A percentile compares a stretch with the other conserved stretches of the same genome.
phyloP scores from a whole-genome alignment of 345 rosid genomes.

The Theobroma cacao region DNA sequence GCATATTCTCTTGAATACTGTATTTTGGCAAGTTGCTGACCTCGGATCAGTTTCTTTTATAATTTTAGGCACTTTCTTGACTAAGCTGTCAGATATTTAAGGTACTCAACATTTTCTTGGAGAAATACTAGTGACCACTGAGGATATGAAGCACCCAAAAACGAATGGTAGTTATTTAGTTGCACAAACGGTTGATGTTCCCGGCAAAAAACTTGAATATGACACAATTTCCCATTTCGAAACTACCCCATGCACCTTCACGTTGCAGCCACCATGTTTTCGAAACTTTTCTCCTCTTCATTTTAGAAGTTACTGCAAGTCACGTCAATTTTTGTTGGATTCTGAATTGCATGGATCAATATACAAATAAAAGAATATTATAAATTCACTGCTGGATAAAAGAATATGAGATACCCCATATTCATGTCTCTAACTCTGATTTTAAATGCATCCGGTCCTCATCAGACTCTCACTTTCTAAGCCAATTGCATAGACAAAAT shows the following conservation, averaged over 20 bases:
- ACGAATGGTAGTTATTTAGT: not conserved
- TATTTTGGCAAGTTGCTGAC: conserved; percentile 2
- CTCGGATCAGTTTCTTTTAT: not conserved
- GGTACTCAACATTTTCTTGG: not conserved
- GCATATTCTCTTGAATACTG: not conserved
- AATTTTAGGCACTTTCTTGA: not conserved
- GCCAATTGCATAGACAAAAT: too few species aligned
- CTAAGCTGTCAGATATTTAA: not conserved
- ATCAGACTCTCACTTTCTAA: too few species aligned
- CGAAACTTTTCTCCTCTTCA: too few species aligned
- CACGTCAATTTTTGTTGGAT: not conserved
- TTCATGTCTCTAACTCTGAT: too few species aligned
- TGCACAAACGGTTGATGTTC: conserved; percentile 18
- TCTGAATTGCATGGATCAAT: not conserved
- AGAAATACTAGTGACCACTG: not conserved
- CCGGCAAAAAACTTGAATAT: conserved; percentile 13
- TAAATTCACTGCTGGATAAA: too few species aligned
- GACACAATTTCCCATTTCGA: not conserved
- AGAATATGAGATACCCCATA: too few species aligned
- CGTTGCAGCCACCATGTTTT: too few species aligned
- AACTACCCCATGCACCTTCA: too few species aligned
- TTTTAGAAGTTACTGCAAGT: not conserved
- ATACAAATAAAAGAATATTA: too few species aligned
- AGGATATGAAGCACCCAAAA: not conserved
- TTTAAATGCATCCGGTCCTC: too few species aligned